Evolutionary conservation across 1,284 basidiomycete genomes (phyloP), one percentile per base, ranked within the genome.

Genomic region (Cutaneotrichosporon dermatis): DNA sequence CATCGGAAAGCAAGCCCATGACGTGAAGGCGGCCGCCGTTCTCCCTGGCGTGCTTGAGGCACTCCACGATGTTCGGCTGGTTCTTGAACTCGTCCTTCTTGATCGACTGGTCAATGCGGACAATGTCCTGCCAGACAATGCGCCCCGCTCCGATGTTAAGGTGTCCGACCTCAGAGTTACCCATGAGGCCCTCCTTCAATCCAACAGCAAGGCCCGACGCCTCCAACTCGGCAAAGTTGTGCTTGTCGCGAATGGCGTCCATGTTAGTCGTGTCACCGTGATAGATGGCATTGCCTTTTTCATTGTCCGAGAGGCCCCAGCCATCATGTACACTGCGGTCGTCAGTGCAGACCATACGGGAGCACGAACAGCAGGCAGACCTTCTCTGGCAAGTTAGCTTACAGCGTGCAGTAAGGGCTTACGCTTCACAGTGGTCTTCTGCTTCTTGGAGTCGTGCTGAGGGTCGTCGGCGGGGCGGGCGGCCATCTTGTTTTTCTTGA

Each of bases 131-230:
- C 92, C 92, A 94, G 49, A 94, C 90, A 58, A 94, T 84, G 42
- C 92, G 86, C 2, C 92, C 92, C 57, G 92, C 92, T 51, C 92
- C 92, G 67, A 92, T 90, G 79, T 95, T 95, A 62, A 94, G 80
- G 75, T 94, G 92, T n/a, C 92, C 92, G 64, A 94, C 92, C 80
- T 94, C 92, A 5, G 90, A 93, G 81, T 95, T 94, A 25, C 92
- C 92, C 92, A 95, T 95, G 51, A 95, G 83, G 0, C 92, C 91
- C 51, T 94, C 92, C 73, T 82, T 90, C 55, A 95, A 82, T 1
- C 92, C 92, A 13, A 94, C 92, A 4, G 91, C 87, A 13, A 89
- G 81, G 13, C 92, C 92, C 67, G 92, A 90, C 1, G 92, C 92
- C 16, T 83, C 80, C n/a, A 95, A 82, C 10, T 82, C 82, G 53